Base-by-base conservation (phyloP, 305 asterid genomes). In the Lippia alba region DNA sequence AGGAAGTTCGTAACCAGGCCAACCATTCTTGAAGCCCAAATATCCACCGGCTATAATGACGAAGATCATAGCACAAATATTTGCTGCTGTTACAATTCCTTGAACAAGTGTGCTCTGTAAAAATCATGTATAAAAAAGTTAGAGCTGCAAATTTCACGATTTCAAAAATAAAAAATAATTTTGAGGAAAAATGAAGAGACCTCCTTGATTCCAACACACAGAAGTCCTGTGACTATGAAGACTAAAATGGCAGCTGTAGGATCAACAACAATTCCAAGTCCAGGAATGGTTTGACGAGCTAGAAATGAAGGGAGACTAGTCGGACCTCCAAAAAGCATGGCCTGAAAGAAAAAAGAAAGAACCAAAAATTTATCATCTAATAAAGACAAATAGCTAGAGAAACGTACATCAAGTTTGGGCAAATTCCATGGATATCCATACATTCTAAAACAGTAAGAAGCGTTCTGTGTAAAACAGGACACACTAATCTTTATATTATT, bases 131-230 rank as follows among this genome's bases (percentile, higher is more conserved):
- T 64, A 64, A 70, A 61, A 33, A 50, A 63, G 70, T 53, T 24
- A 68, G 60, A 77, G 68, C 62, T 33, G 67, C 32, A 66, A 73
- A 49, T 48, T 66, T 53, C 41, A 36, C 3, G 41, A 7, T 4
- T 36, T 36, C 5, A 36, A 36, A 36, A 36, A 1, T 4, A 36
- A 36, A 36, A 36, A 36, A 36, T 36, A 4, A 36, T 36, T 36
- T 36, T 36, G 67, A 69, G 56, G 32, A 75, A 40, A 36, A 71
- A 59, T 54, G 77, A 72, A 67, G n/a, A 33, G 71, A 91, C 99
- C 99, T 94, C 99, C 75, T 89, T 94, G 81, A 94, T 94, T 74
- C 99, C 99, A 45, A 83, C 76, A 73, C 97, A 91, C 24, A 94
- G 55, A 56, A 93, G 96, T 44, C 91, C 96, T 1, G 96, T 93